Conservation (phyloP, 1,139 yeast genomes). For the Saccharomyces pastorianus region DNA sequence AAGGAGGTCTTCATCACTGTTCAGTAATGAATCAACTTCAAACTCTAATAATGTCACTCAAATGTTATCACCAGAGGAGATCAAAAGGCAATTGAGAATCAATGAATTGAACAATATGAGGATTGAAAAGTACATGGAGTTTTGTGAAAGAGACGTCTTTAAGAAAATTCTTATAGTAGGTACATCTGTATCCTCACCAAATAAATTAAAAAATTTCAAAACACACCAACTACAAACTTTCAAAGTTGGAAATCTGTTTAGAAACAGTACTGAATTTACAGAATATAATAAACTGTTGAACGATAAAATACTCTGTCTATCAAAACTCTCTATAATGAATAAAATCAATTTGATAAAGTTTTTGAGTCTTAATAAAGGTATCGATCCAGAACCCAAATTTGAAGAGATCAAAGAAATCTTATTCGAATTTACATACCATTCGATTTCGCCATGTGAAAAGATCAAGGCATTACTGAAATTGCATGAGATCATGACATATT, state of each 20-base stretch:
- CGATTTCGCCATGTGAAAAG: constrained; percentile 28
- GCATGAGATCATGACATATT: constrained; percentile 24
- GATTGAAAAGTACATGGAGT: constrained; percentile 26
- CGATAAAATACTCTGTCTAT: constrained; percentile 19
- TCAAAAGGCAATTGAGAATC: constrained; percentile 18
- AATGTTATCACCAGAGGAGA: constrained; percentile 28
- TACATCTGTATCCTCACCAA: constrained; percentile 20
- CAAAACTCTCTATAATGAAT: constrained; percentile 16
- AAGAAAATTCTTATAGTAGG: constrained; percentile 27
- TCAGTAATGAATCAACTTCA: constrained; percentile 22
- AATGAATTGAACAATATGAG: constrained; percentile 23
- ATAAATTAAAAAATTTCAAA: constrained; percentile 4
- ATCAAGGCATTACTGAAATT: constrained; percentile 18
- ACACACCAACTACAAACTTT: constrained; percentile 8
- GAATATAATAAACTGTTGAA: constrained; percentile 24
- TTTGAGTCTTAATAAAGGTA: constrained; percentile 12
- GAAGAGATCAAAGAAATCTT: constrained; percentile 10
- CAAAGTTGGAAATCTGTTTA: constrained; percentile 21
- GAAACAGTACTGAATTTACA: constrained; percentile 27
- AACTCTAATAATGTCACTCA: constrained; percentile 15
- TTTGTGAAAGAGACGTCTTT: constrained; percentile 28
- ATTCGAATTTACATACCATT: constrained; percentile 8
- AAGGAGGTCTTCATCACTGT: constrained; percentile 26
- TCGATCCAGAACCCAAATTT: background rate
- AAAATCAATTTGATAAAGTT: constrained; percentile 22